These are phyloP conservation scores for Lasiodiplodia citricola DNA, from an alignment of 2,329 filamentous ascomycete genomes.

Conservation along the genomic window DNA sequence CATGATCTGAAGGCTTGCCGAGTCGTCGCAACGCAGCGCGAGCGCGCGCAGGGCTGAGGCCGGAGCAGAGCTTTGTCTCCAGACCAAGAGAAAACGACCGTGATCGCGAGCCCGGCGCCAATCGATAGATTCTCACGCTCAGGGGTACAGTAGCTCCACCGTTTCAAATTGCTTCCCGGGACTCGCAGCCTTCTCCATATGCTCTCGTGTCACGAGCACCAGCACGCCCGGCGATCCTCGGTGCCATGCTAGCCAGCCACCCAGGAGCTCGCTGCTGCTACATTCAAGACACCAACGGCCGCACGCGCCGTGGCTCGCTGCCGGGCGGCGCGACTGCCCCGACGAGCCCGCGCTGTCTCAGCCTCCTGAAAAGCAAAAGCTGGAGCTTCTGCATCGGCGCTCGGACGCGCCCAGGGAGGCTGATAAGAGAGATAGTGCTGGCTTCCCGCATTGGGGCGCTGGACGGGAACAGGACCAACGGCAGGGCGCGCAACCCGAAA, in stretches of 20 bases:
- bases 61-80: not conserved
- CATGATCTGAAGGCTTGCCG: slow-evolving; percentile 10
- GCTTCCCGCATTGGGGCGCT: slow-evolving; percentile 8
- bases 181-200: slow-evolving; percentile 16
- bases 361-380: slow-evolving; percentile 22
- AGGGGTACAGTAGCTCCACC: slow-evolving; percentile 24
- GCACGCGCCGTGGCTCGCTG: not conserved
- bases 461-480: slow-evolving; percentile 10
- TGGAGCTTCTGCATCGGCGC: slow-evolving; percentile 8
- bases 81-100: slow-evolving; percentile 11
- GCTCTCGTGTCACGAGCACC: slow-evolving; percentile 22
- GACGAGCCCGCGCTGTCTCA: not conserved
- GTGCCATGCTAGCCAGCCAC: slow-evolving; percentile 4
- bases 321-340: not conserved
- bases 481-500: slow-evolving; percentile 20
- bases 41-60: slow-evolving; percentile 14
- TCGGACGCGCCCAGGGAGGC: slow-evolving; percentile 7
- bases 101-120: slow-evolving; percentile 20
- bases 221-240: slow-evolving; percentile 13
- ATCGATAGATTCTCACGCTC: slow-evolving; percentile 24
- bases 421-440: slow-evolving; percentile 13
- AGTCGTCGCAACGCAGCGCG: not conserved
- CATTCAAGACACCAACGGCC: not conserved
- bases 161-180: slow-evolving; percentile 18
- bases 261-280: slow-evolving; percentile 3